Base-by-base conservation (phyloP, 2,329 filamentous ascomycete genomes). In the Hymenoscyphus fraxineus region DNA sequence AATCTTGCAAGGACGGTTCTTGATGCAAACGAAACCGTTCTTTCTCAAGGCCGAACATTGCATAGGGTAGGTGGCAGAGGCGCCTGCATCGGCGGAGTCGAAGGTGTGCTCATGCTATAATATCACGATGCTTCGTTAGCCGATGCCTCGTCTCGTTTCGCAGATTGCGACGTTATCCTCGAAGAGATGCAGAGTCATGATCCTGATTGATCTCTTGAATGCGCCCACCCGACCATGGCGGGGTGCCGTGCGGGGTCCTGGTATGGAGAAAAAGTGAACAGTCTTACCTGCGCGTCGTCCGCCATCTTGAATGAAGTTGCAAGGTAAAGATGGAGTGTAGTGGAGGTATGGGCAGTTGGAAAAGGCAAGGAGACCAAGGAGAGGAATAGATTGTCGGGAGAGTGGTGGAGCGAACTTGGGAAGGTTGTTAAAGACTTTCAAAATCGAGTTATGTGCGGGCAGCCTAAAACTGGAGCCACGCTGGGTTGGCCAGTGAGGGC, bases 21-120 rank as follows among this genome's bases (percentile, higher is more conserved):
- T 99, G 85, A 99, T 98, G 80, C 94, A 89, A 81, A 99, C 95
- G 87, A 91, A 90, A 73, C 95, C 94, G 89, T 96, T 96, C 93
- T 99, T 98, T 80, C 95, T 91, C 86, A 99, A 88, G 77, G 96
- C 94, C 84, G 96, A 99, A 84, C 95, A 99, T 88, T 99, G 95
- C 92, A 96, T 96, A 76, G 95, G 95, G 85, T 80, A 97, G 78
- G 95, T 99, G 78, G 84, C 78, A 74, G 95, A 98, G 76, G 95
- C 94, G 82, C 95, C 96, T 80, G 96, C 93, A 85, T 97, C 93
- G 85, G 89, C 92, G 82, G 88, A 90, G 74, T 97, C 93, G 87
- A 98, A 98, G 80, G 84, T 88, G 79, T 88, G 70, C 62, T 76
- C 75, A 72, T 76, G 74, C 75, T 76, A 55, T 62, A 16, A 38